Conservation (phyloP, 2,329 filamentous ascomycete genomes). For the Arthrobotrys megalospora region DNA sequence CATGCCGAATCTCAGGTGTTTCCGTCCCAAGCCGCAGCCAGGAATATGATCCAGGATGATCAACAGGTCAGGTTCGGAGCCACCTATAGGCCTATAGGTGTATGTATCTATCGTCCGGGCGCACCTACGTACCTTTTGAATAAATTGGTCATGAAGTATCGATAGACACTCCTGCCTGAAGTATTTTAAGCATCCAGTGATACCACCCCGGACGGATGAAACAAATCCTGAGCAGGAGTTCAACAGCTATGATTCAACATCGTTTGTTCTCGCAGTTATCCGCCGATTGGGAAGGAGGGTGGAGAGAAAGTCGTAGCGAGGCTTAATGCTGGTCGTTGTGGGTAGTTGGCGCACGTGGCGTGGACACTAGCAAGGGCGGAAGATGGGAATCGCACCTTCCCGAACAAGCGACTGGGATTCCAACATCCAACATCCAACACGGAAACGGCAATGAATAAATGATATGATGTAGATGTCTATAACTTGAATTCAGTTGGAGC, state of each 20-base stretch:
- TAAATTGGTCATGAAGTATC: not conserved
- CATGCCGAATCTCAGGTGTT: slow-evolving; percentile 11
- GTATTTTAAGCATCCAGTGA: not conserved
- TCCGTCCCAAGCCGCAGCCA: slow-evolving; percentile 12
- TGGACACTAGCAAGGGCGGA: not conserved
- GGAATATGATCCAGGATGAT: not conserved
- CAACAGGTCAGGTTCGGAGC: not conserved
- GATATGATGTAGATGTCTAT: no score
- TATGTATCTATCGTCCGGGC: not conserved
- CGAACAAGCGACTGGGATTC: no score
- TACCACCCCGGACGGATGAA: not conserved
- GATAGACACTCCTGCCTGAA: not conserved
- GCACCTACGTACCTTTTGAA: not conserved
- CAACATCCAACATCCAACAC: no score
- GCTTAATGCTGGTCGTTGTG: no score
- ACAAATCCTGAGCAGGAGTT: not conserved
- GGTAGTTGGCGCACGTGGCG: slow-evolving; percentile 7
- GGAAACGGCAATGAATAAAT: no score
- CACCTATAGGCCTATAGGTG: slow-evolving; percentile 1
- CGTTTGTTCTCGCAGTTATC: not conserved
- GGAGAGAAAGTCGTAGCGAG: not conserved
- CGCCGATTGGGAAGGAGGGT: slow-evolving; percentile 15
- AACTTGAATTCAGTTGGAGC: no score
- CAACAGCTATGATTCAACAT: not conserved
- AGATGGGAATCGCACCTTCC: not conserved